A percentile compares a stretch with the other conserved stretches of the same genome.
These are phyloP conservation scores for Psilocybe cyanescens DNA, from an alignment of 768 basidiomycete species.

Conservation along the genomic window DNA sequence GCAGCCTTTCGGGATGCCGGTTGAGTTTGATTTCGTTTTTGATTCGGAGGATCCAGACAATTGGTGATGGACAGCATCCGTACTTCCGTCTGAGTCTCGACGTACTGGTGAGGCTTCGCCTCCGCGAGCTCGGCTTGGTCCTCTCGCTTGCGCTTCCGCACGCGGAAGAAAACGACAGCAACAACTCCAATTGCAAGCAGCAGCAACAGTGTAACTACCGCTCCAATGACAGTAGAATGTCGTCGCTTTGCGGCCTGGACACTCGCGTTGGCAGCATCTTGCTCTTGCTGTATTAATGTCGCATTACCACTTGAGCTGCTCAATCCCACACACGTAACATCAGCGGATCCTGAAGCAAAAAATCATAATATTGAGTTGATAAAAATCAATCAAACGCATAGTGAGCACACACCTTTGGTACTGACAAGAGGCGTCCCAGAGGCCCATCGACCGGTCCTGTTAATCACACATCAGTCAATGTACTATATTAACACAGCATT, in stretches of 20 bases:
- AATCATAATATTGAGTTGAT: neutral
- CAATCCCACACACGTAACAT: conserved; percentile 35
- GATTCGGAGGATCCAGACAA: neutral
- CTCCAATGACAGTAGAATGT: conserved; percentile 10
- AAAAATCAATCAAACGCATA: conserved; percentile 16
- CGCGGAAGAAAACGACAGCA: conserved; percentile 7
- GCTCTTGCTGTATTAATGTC: conserved; percentile 7
- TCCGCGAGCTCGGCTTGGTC: conserved; percentile 10
- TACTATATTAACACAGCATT: neutral
- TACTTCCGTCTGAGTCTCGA: neutral
- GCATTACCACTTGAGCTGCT: conserved; percentile 29
- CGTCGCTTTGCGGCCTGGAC: conserved; percentile 3
- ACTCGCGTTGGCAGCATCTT: conserved; percentile 2
- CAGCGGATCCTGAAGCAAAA: conserved; percentile 25
- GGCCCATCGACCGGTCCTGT: conserved; percentile 46
- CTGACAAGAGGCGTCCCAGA: conserved; percentile 31
- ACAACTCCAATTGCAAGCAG: conserved; percentile 9
- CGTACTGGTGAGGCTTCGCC: conserved; percentile 6
- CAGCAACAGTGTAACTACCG: conserved; percentile 14
- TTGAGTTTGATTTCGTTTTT: neutral
- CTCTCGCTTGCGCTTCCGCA: conserved; percentile 10
- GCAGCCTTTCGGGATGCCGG: conserved; percentile 5
- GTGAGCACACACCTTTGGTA: conserved; percentile 34
- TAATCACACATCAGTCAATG: neutral
- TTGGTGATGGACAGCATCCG: conserved; percentile 9